Evolutionary conservation across 257 asterid species (phyloP), one percentile per base, ranked within the genome.

Genomic region (Anisodus acutangulus): DNA sequence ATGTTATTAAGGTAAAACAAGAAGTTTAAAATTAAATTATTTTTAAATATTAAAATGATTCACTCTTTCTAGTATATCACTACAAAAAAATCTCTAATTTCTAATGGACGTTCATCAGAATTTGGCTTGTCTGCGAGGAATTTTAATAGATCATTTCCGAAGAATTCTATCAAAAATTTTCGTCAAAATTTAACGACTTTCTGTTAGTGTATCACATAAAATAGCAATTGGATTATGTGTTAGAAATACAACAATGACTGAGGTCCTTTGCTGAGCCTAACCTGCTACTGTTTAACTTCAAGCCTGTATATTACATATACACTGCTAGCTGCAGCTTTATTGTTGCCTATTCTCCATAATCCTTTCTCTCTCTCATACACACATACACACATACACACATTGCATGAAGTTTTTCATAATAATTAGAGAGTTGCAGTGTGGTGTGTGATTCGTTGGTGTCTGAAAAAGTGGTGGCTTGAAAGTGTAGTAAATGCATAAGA

Each of bases 391-490:
- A 81, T 8, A 63, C 87, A 84, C 87, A 69, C 87, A 86, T 74
- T 82, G 76, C 11, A 16, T 69, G 53, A 87, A 87, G 74, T 55
- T 86, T 80, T 31, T 31, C 35, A 31, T 31, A 31, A 31, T 31
- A 31, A 31, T 31, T 31, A 31, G 35, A 86, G 62, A 57, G 86
- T 79, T 83, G 86, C 87, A 86, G 90, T 19, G 17, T 78, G 51
- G 53, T 37, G 51, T 83, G 62, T 35, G 9, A 58, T 83, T 82
- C 70, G 51, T 17, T 69, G 79, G 19, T 85, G 88, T 85, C 88
- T 84, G 85, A 64, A 81, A 88, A 86, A 86, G 92, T 84, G 89
- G 84, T 84, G 90, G 88, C 85, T 88, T 82, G 78, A 85, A 88
- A 86, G 81, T 89, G 87, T 81, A 67, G 85, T 82, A 63, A 86